phyloP scores from a whole-genome alignment of 345 rosid species.

The Gossypium turneri region DNA sequence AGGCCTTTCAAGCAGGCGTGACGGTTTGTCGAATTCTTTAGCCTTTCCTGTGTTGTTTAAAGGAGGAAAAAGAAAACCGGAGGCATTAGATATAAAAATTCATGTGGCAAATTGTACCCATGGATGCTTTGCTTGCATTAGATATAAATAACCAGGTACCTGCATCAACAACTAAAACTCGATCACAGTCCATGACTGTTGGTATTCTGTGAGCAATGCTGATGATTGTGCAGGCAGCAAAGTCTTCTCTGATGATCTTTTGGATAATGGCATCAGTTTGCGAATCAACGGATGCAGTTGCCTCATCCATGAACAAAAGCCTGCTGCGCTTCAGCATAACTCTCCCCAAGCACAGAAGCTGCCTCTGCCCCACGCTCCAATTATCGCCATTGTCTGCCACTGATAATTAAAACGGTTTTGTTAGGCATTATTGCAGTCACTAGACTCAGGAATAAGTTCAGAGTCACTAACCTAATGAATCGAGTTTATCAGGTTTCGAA shows the following conservation, averaged over 20 bases:
- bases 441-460: neutral
- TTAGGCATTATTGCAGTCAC: neutral
- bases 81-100: neutral
- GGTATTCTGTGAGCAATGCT: conserved; percentile 98
- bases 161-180: conserved; percentile 83
- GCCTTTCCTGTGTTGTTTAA: conserved; percentile 59
- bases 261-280: conserved; percentile 86
- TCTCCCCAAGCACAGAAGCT: conserved; percentile 85
- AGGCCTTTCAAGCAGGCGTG: conserved; percentile 57
- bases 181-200: conserved; percentile 92
- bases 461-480: conserved; percentile 50
- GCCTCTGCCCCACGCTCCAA: conserved; percentile 99
- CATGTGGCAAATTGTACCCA: neutral
- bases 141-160: conserved; percentile 28
- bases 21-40: conserved; percentile 75
- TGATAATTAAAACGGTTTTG: conserved; percentile 12
- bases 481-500: conserved; percentile 76
- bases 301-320: conserved; percentile 88
- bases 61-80: neutral
- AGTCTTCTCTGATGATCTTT: conserved; percentile 86
- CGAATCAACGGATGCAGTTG: conserved; percentile 95
- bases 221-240: conserved; percentile 73
- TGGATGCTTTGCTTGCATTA: neutral
- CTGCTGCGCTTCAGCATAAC: conserved; percentile 82
- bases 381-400: conserved; percentile 92